Evolutionary conservation across 148 eudicot genomes (phyloP), one percentile per base, ranked within the genome.

Genomic region (Pouteria glomerata): DNA sequence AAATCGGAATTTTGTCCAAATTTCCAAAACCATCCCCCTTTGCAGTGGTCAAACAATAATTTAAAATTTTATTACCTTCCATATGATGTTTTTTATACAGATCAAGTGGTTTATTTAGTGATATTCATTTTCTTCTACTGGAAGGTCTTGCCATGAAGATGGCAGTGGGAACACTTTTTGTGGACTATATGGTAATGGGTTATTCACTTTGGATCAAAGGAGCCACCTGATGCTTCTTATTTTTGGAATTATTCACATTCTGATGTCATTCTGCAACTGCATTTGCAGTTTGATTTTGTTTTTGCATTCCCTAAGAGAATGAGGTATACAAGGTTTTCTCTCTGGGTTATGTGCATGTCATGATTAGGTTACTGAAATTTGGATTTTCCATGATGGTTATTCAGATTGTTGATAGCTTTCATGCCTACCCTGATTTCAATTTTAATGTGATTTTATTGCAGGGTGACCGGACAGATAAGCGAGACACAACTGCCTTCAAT

Each of bases 391-490:
- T 39, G 10, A 4, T 4, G 5, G 0, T 39, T 10, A 39, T 35
- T 26, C 29, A 69, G 8, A 55, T 12, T 23, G 23, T 21, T 64
- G 56, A 19, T 66, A 3, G 19, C 29, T 57, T 24, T 29, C 39
- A 31, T 8, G 37, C 8, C 3, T 66, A 1, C 26, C 31, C 30
- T 63, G 33, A n/a, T 29, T 70, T 23, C 18, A 47, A 39, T 27
- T 73, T 63, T 19, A n/a, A 6, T 69, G 60, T 68, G 15, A 19
- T 57, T n/a, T 23, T 1, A 75, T 42, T 77, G 44, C 82, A 94
- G 97, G 98, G 97, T 57, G 98, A 94, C 75, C 92, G 97, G 57
- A 94, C 98, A 60, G 98, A 91, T 83, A 94, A 94, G 77, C 83
- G 97, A 73, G 91, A 89, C 73, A 85, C 87, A 48, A 91, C 90